Conservation (phyloP, 2,329 filamentous ascomycete genomes). For the Chaetomiaceae sp. region DNA sequence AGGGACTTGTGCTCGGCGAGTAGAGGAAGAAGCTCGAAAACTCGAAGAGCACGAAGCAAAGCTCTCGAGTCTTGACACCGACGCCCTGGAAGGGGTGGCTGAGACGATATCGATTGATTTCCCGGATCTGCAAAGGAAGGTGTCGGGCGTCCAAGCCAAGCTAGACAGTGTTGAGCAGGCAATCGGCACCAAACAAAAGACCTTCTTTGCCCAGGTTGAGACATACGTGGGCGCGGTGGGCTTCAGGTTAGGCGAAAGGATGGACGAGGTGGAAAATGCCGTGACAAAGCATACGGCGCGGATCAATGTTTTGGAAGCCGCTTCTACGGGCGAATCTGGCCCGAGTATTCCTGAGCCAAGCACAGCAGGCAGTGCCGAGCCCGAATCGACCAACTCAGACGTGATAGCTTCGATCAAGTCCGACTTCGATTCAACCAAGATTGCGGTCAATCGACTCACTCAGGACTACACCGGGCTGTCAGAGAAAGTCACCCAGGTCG, state of each 20-base stretch:
- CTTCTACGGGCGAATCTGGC: background rate
- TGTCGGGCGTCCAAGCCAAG: constrained; percentile 8
- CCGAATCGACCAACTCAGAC: background rate
- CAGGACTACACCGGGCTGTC: background rate
- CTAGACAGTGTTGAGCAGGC: background rate
- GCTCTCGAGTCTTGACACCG: constrained; percentile 14
- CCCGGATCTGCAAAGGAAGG: constrained; percentile 8
- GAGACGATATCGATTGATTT: constrained; percentile 15
- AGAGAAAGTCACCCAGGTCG: background rate
- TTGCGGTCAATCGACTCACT: background rate
- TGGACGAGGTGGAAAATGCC: background rate
- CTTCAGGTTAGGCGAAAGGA: background rate
- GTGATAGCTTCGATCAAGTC: constrained; percentile 1
- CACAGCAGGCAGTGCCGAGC: background rate
- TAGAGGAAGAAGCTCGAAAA: constrained; percentile 3
- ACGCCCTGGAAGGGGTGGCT: constrained; percentile 8
- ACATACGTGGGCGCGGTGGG: background rate
- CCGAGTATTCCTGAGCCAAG: background rate
- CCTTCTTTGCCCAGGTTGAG: background rate
- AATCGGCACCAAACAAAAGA: constrained; percentile 3
- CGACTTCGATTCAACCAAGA: background rate
- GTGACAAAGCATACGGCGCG: background rate
- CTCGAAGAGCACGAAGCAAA: constrained; percentile 13
- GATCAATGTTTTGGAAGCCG: constrained; percentile 4
- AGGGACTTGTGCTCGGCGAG: background rate